Evolutionary conservation across 805 yeast species (phyloP).

Genomic region (Saccharomycopsis fermentans): DNA sequence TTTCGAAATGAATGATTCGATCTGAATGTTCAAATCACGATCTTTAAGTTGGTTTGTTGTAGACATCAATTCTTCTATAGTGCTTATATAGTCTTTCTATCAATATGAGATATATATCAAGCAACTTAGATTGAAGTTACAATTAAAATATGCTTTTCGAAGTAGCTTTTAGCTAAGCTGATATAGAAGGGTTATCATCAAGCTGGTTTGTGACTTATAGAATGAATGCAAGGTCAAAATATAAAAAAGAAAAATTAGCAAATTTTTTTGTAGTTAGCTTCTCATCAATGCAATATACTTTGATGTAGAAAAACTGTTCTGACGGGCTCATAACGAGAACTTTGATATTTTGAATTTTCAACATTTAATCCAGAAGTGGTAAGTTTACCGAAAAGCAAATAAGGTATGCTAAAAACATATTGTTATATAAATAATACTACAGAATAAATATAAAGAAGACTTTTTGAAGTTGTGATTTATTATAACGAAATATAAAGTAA

Average conservation of each 20-base stretch:
- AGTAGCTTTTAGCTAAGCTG: too few relatives aligned
- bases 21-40: conserved; percentile 30
- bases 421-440: neutral
- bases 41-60: conserved; percentile 17
- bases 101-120: neutral
- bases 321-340: neutral
- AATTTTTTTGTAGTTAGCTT: neutral
- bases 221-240: too few relatives aligned
- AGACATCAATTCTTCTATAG: conserved; percentile 5
- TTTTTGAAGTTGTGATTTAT: neutral
- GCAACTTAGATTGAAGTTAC: neutral
- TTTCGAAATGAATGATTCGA: conserved; percentile 38
- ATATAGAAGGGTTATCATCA: too few relatives aligned
- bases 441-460: neutral
- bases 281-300: neutral
- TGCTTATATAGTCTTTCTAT: neutral
- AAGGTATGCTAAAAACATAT: neutral
- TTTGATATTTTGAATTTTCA: neutral
- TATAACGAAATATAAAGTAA: neutral
- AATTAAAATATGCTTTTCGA: too few relatives aligned
- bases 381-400: too few relatives aligned
- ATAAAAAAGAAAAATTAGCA: too few relatives aligned
- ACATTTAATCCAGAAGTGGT: neutral
- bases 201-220: too few relatives aligned
- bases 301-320: neutral